Evolutionary conservation across 2,329 filamentous ascomycete species (phyloP).

Genomic region (Botryotinia calthae): DNA sequence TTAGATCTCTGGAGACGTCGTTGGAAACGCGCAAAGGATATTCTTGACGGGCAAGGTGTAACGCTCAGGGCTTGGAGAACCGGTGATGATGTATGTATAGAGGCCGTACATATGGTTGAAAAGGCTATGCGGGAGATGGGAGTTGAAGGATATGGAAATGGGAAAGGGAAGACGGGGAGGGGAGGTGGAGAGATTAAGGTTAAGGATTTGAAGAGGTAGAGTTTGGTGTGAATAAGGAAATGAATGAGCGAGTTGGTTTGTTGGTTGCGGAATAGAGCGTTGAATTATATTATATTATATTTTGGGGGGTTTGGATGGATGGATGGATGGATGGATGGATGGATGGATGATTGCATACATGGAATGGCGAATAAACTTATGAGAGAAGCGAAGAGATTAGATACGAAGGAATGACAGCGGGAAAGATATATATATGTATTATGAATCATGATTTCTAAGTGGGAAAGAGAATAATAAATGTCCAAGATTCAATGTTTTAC

Average conservation of each 20-base stretch:
- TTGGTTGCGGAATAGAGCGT: background rate
- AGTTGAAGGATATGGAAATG: constrained; percentile 36
- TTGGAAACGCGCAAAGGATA: constrained; percentile 61
- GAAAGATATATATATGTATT: background rate
- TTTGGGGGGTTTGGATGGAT: background rate
- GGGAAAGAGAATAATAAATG: background rate
- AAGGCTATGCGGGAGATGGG: constrained; percentile 49
- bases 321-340: background rate
- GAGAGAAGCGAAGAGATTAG: background rate
- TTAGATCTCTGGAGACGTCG: constrained; percentile 70
- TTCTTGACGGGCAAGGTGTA: constrained; percentile 63
- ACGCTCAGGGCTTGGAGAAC: constrained; percentile 69
- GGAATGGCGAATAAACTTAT: background rate
- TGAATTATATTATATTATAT: background rate
- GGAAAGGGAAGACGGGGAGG: constrained; percentile 34
- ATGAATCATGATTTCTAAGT: background rate
- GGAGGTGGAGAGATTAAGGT: constrained; percentile 38
- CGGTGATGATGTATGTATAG: constrained; percentile 66
- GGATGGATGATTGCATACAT: background rate
- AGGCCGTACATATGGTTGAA: constrained; percentile 64
- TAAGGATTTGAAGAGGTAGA: constrained; percentile 36
- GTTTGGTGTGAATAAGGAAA: background rate
- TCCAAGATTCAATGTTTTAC: background rate
- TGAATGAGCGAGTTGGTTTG: background rate
- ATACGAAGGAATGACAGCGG: background rate